Conservation (phyloP, 805 yeast genomes). For the Candida pseudofarinosa region DNA sequence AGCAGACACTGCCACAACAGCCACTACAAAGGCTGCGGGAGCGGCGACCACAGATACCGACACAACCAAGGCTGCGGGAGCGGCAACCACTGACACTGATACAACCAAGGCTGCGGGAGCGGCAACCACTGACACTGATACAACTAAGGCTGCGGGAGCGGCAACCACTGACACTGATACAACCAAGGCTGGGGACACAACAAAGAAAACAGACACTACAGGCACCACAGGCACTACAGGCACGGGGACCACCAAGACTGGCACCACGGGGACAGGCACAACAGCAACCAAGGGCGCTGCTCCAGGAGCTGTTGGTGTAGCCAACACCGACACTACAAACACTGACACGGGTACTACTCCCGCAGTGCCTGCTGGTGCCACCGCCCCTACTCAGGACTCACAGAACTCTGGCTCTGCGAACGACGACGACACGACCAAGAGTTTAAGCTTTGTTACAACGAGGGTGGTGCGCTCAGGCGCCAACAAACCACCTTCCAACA, state of each 20-base stretch:
- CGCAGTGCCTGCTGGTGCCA: slow-evolving; percentile 9
- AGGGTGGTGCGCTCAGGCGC: slow-evolving; percentile 23
- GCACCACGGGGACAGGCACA: slow-evolving; percentile 11
- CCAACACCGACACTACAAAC: slow-evolving; percentile 5
- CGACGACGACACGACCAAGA: slow-evolving; percentile 19
- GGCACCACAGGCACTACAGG: slow-evolving; percentile 11
- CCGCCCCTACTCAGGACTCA: slow-evolving; percentile 13
- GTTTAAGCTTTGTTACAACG: slow-evolving; percentile 28
- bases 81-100: slow-evolving; percentile 14
- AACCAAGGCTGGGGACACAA: slow-evolving; percentile 15
- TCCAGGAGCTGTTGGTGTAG: slow-evolving; percentile 12
- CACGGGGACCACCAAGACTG: slow-evolving; percentile 9
- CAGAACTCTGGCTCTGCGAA: slow-evolving; percentile 9
- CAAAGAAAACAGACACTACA: slow-evolving; percentile 14
- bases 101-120: slow-evolving; percentile 12
- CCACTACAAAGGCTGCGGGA: slow-evolving; percentile 10
- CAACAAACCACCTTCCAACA: slow-evolving; percentile 4
- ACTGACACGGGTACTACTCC: slow-evolving; percentile 8
- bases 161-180: slow-evolving; percentile 13
- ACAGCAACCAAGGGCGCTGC: slow-evolving; percentile 13
- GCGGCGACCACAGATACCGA: slow-evolving; percentile 5
- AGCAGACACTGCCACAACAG: slow-evolving; percentile 5
- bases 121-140: slow-evolving; percentile 12
- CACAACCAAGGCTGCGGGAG: slow-evolving; percentile 7
- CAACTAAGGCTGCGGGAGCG: slow-evolving; percentile 12